Evolutionary conservation across 139 green algal genomes (phyloP), one percentile per base, ranked within the genome.

Genomic region (Nannochloris sp.): DNA sequence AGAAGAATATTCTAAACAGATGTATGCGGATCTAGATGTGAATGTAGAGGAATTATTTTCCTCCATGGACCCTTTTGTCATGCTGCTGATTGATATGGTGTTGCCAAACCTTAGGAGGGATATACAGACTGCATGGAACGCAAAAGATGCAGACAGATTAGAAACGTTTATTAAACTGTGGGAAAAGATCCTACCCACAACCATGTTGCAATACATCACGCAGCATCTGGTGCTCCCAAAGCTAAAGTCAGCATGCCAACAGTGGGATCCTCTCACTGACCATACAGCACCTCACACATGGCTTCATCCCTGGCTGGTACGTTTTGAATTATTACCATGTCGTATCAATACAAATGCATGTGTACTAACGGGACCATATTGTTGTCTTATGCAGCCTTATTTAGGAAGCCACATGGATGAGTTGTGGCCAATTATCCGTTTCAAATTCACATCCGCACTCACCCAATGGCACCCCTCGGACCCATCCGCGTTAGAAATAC

Each of bases 271-370:
- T 28, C 72, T 78, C 23, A 49, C 63, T 14, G 91, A 96, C 69
- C 79, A 80, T 5, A 72, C 94, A 61, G 76, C 92, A 20, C 80
- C 96, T 53, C 93, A 98, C 67, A 78, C 79, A 5, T 99, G 93
- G 93, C 70, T 98, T 67, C 93, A 97, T 71, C 93, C 93, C 36
- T 99, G 93, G 93, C 83, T 99, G 71, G 46, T 53, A 53, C 46
- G 46, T 28, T 23, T 53, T 14, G 16, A 20, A 28, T 20, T 11
- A 26, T 26, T 3, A 17, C 10, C 10, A 49, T 49, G 12, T 49
- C 10, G 10, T 49, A 12, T 10, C 11, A 49, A 49, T 49, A 10
- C 43, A 12, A 10, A 49, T 49, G 20, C 11, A 28, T 53, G 16
- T 53, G 46, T 53, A 3, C 46, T 23, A 8, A 40, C 33, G 2